Percentiles rank a stretch among this genome's conserved stretches.
These are phyloP conservation scores for Monilinia fructicola DNA, from an alignment of 2,329 filamentous ascomycete genomes.

Conservation along the genomic window DNA sequence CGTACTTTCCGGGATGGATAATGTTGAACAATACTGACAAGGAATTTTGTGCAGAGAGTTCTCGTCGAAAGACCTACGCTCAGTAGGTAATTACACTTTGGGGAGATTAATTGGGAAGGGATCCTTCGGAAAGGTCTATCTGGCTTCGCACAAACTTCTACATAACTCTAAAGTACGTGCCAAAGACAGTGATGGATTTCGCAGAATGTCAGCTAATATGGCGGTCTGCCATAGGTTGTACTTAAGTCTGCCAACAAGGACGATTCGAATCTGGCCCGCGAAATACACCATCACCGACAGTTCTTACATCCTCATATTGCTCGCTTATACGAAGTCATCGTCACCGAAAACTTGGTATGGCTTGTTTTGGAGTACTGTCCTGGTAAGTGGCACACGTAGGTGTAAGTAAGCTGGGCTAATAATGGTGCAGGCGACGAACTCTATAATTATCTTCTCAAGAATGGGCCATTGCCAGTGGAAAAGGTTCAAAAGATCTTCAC, in stretches of 20 bases:
- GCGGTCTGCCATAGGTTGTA: constrained; percentile 65
- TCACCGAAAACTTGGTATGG: constrained; percentile 94
- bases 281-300: constrained; percentile 98
- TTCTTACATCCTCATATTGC: constrained; percentile 98
- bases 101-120: constrained; percentile 94
- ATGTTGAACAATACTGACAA: constrained; percentile 31
- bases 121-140: constrained; percentile 97
- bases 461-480: constrained; percentile 77
- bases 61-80: constrained; percentile 83
- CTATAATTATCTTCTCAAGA: constrained; percentile 88
- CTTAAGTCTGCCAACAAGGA: constrained; percentile 97
- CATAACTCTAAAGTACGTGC: constrained; percentile 86
- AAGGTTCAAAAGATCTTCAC: constrained; percentile 96
- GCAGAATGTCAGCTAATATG: constrained; percentile 22
- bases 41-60: constrained; percentile 69
- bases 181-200: constrained; percentile 19
- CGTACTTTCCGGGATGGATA: constrained; percentile 42
- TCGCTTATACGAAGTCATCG: constrained; percentile 94
- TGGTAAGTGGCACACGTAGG: constrained; percentile 52
- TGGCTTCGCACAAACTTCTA: constrained; percentile 93
- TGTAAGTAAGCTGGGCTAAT: constrained; percentile 36
- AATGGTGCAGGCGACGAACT: constrained; percentile 77
- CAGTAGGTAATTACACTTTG: constrained; percentile 91
- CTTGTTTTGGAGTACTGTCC: constrained; percentile 95
- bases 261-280: constrained; percentile 90